These are phyloP conservation scores for Escallonia herrerae DNA, from an alignment of 129 eudicot genomes.

Conservation along the genomic window DNA sequence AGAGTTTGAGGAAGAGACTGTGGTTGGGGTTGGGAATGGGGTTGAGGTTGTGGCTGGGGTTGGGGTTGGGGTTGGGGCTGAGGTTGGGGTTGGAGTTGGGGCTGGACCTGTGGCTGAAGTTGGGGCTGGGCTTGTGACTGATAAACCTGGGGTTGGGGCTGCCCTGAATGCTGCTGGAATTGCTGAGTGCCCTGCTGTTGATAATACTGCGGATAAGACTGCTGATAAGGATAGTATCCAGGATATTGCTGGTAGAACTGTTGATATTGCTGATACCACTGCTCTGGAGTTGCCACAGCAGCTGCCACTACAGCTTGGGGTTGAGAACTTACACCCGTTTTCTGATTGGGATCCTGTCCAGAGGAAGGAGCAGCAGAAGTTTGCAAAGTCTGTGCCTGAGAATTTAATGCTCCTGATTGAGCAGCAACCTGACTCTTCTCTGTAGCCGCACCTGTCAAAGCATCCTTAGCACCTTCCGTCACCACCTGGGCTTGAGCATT, in stretches of 20 bases:
- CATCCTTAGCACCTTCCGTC: slow-evolving; percentile 35
- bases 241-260: slow-evolving; percentile 79
- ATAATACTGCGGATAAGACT: slow-evolving; percentile 70
- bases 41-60: slow-evolving; percentile 4
- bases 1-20: slow-evolving; percentile 10
- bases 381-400: slow-evolving; percentile 55
- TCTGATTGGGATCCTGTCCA: slow-evolving; percentile 43
- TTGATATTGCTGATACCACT: slow-evolving; percentile 71
- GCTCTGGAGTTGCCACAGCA: slow-evolving; percentile 54
- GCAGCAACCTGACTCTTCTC: slow-evolving; percentile 3
- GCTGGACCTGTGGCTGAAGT: too few relatives aligned
- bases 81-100: slow-evolving; percentile 16
- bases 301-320: slow-evolving; percentile 39
- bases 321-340: slow-evolving; percentile 31
- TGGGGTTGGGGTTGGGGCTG: neutral
- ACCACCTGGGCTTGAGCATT: slow-evolving; percentile 47
- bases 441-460: slow-evolving; percentile 6
- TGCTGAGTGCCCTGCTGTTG: slow-evolving; percentile 60
- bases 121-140: slow-evolving; percentile 23
- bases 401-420: slow-evolving; percentile 31
- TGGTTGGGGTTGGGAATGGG: slow-evolving; percentile 2
- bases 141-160: slow-evolving; percentile 27
- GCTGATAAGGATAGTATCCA: slow-evolving; percentile 81
- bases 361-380: slow-evolving; percentile 27
- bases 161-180: slow-evolving; percentile 22